These are phyloP conservation scores for Phoma sp. DNA, from an alignment of 2,329 filamentous ascomycete genomes.

Conservation along the genomic window DNA sequence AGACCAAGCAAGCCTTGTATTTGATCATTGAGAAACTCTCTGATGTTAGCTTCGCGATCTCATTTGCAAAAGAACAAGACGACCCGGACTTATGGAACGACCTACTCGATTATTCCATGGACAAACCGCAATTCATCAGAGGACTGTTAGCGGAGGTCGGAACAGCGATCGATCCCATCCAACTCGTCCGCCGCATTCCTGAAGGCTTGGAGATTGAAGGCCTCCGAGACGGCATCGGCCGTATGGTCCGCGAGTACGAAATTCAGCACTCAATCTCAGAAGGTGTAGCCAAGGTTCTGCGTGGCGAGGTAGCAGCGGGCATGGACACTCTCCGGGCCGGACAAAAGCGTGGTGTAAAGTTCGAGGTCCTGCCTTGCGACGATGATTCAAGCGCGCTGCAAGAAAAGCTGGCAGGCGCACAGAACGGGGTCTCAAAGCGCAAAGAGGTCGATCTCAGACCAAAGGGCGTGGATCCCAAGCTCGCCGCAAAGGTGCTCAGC, in stretches of 20 bases:
- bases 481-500: conserved; percentile 29
- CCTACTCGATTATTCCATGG: conserved; percentile 93
- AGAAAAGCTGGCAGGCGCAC: conserved; percentile 7
- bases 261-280: conserved; percentile 91
- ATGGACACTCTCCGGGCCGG: conserved; percentile 82
- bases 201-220: conserved; percentile 93
- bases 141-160: conserved; percentile 92
- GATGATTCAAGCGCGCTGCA: conserved; percentile 35
- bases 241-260: conserved; percentile 94
- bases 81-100: conserved; percentile 95
- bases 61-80: conserved; percentile 91
- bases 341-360: conserved; percentile 85
- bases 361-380: conserved; percentile 67
- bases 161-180: conserved; percentile 90
- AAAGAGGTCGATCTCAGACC: conserved; percentile 37
- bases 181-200: conserved; percentile 86
- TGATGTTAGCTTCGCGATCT: conserved; percentile 90
- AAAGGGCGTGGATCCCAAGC: conserved; percentile 35
- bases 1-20: conserved; percentile 88
- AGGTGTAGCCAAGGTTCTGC: conserved; percentile 83
- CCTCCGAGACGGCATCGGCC: conserved; percentile 81
- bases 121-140: conserved; percentile 93
- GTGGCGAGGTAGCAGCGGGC: conserved; percentile 83
- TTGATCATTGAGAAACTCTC: conserved; percentile 93
- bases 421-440: background rate